Percentiles rank a stretch among this genome's conserved stretches.
Evolutionary conservation across 139 green algal genomes (phyloP).

Genomic region (Ostreobium quekettii): DNA sequence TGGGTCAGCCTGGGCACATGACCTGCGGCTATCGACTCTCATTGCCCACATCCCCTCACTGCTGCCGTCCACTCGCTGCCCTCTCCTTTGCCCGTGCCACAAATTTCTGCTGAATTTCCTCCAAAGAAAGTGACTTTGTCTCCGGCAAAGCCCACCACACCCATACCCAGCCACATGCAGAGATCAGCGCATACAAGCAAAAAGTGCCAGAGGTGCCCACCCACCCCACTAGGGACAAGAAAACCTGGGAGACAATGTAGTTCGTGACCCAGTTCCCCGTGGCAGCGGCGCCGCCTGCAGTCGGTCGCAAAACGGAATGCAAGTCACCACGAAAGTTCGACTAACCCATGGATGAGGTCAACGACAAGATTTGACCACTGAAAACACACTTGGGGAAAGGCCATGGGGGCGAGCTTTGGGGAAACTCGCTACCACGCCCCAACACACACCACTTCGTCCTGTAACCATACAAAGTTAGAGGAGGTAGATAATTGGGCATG

Average conservation of each 20-base stretch:
- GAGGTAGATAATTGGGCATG: too few relatives aligned
- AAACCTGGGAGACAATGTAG: conserved; percentile 49
- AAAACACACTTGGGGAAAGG: too few relatives aligned
- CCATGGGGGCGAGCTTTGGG: too few relatives aligned
- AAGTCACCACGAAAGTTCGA: background rate
- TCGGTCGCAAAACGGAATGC: background rate
- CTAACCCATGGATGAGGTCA: too few relatives aligned
- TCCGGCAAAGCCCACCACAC: conserved; percentile 42
- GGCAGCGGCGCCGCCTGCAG: conserved; percentile 41
- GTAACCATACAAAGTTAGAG: too few relatives aligned
- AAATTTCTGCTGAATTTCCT: conserved; percentile 37
- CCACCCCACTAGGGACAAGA: conserved; percentile 36
- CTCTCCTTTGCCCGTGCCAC: background rate
- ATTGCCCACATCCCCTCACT: background rate
- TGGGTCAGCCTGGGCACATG: too few relatives aligned
- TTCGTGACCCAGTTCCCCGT: conserved; percentile 67
- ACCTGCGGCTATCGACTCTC: too few relatives aligned
- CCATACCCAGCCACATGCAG: conserved; percentile 32
- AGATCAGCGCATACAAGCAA: conserved; percentile 36
- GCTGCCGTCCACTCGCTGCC: background rate
- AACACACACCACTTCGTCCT: too few relatives aligned
- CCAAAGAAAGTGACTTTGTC: conserved; percentile 46
- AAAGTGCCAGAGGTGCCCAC: conserved; percentile 46
- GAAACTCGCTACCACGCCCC: too few relatives aligned
- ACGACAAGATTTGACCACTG: too few relatives aligned